Evolutionary conservation across 2,329 filamentous ascomycete genomes (phyloP).

Genomic region (Microsporum ferrugineum): DNA sequence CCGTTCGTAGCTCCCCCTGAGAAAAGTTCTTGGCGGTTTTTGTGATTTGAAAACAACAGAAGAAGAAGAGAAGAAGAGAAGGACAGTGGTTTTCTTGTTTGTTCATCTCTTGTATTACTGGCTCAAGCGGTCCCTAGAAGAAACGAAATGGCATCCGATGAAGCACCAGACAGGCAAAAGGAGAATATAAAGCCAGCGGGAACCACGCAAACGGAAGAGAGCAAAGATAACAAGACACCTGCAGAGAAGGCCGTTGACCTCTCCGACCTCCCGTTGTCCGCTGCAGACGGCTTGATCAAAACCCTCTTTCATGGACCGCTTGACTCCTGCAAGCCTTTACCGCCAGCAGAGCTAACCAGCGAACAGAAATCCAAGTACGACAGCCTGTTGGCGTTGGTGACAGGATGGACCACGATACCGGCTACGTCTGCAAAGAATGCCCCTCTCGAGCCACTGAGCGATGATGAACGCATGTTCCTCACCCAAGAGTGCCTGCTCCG

Average conservation of each 20-base stretch:
- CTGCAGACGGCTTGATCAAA: constrained; percentile 34
- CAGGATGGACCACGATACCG: constrained; percentile 59
- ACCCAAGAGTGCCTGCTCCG: constrained; percentile 84
- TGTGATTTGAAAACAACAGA: not conserved
- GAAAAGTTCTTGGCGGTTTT: not conserved
- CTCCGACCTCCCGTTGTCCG: constrained; percentile 26
- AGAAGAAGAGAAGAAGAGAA: not conserved
- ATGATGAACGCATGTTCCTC: constrained; percentile 77
- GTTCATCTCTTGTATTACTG: not conserved
- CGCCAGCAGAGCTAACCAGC: constrained; percentile 51
- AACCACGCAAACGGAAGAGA: not conserved
- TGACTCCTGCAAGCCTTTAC: constrained; percentile 46
- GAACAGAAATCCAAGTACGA: constrained; percentile 79
- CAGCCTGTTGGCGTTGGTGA: constrained; percentile 58
- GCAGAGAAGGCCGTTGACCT: not conserved
- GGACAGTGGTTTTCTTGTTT: not conserved
- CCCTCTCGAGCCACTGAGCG: constrained; percentile 54
- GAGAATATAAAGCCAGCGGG: not conserved
- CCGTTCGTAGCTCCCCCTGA: not conserved
- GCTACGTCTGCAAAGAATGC: constrained; percentile 50
- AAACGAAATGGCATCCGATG: not conserved
- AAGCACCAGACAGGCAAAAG: not conserved
- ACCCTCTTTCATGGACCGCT: constrained; percentile 51
- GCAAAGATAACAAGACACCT: not conserved
- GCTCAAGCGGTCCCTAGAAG: not conserved